Evolutionary conservation across 768 basidiomycete genomes (phyloP), one percentile per base, ranked within the genome.

Genomic region (Candolleomyces aberdarensis): DNA sequence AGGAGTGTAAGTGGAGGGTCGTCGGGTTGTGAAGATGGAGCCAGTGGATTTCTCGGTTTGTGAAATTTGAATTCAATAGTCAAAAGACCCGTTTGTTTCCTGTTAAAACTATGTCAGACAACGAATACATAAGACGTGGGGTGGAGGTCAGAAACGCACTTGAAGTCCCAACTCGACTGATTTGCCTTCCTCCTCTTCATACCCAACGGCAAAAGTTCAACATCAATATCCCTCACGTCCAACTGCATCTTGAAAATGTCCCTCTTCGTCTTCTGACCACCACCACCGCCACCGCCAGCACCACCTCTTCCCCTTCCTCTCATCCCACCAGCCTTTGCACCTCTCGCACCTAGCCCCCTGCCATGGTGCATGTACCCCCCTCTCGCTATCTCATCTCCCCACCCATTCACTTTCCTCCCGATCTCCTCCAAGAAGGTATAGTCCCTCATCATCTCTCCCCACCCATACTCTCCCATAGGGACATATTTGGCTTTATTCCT

Each of bases 401-500:
- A 91, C 13, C 83, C 85, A 20, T 80, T 78, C n/a, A 89, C 86
- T 65, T 82, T 86, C 64, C 94, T 75, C 20, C 90, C 85, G 32
- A 94, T 73, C 17, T 93, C 91, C 74, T 97, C 95, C 64, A 97
- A 78, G 70, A 87, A 95, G 46, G 80, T 79, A 71, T 94, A 97
- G 74, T 97, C 95, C 66, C 88, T 83, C 87, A 94, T 90, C 87
- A 96, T 88, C 29, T 83, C 81, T 9, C 92, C 92, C 84, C 91
- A 93, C 5, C 85, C 83, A 68, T 94, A 96, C 65, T 85, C 70
- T 66, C 92, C 94, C 85, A 95, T 88, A 13, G 89, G 84, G 15
- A 94, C 85, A 69, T 87, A 92, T 3, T 80, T 81, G 0, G 78
- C 85, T 67, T 87, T 88, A 75, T 94, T 81, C 58, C 92, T 87